A percentile compares a stretch with the other conserved stretches of the same genome.
Conservation (phyloP, 257 asterid species). For the Salvia miltiorrhiza region DNA sequence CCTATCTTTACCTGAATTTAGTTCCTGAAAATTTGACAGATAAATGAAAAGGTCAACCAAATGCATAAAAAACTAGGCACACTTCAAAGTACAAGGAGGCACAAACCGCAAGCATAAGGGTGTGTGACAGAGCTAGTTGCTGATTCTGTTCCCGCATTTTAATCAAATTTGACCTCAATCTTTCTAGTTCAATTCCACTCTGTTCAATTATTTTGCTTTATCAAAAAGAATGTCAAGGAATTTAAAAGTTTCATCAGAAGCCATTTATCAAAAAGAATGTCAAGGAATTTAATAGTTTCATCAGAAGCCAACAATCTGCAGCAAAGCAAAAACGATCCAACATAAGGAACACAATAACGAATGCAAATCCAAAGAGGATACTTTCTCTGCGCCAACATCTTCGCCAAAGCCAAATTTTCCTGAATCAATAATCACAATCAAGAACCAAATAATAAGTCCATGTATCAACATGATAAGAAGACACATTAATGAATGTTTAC, state of each 20-base stretch:
- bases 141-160: slow-evolving; percentile 66
- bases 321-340: not conserved
- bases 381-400: slow-evolving; percentile 68
- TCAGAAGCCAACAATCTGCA: not conserved
- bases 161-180: slow-evolving; percentile 44
- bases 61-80: not conserved
- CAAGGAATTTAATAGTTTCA: slow-evolving; percentile 23
- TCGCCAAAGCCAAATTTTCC: slow-evolving; percentile 57
- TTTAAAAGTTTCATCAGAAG: not conserved
- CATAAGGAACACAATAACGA: slow-evolving; percentile 4
- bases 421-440: slow-evolving; percentile 27
- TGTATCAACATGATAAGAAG: not conserved
- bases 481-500: slow-evolving; percentile 25
- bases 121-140: slow-evolving; percentile 54
- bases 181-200: slow-evolving; percentile 64
- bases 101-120: slow-evolving; percentile 58
- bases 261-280: slow-evolving; percentile 25
- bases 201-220: slow-evolving; percentile 65
- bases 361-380: slow-evolving; percentile 41
- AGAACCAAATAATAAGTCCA: not conserved
- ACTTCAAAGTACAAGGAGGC: not conserved
- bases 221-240: slow-evolving; percentile 31
- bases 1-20: slow-evolving; percentile 67
- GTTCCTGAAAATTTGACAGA: slow-evolving; percentile 49
- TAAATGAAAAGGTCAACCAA: slow-evolving; percentile 9